Evolutionary conservation across 176 grass and related monocot genomes (phyloP).

Genomic region (Saccharum spontaneum): DNA sequence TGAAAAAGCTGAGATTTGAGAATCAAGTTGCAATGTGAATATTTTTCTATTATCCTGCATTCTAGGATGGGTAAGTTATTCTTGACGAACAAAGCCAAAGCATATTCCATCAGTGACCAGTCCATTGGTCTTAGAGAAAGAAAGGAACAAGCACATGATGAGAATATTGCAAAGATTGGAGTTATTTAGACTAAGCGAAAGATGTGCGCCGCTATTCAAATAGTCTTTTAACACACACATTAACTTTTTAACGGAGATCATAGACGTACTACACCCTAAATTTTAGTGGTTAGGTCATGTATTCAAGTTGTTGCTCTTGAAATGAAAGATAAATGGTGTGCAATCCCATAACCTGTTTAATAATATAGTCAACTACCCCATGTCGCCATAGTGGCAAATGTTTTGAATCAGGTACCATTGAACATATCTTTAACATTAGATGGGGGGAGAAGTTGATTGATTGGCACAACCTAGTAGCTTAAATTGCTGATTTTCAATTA

Average conservation of each 20-base stretch:
- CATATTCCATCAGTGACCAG: neutral
- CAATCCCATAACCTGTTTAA: neutral
- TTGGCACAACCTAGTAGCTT: neutral
- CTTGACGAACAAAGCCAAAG: neutral
- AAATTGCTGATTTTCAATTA: too few relatives aligned
- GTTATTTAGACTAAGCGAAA: neutral
- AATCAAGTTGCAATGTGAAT: neutral
- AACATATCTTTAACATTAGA: neutral
- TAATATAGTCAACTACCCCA: neutral
- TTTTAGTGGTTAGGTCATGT: neutral
- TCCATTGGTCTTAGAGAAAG: neutral
- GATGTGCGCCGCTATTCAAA: neutral
- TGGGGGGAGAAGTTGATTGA: neutral
- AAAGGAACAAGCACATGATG: neutral
- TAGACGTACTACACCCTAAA: neutral
- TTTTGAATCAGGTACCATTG: neutral
- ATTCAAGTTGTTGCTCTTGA: neutral
- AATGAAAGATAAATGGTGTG: neutral
- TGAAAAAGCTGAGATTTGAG: neutral
- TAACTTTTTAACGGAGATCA: neutral
- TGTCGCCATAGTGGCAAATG: neutral
- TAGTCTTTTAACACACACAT: neutral
- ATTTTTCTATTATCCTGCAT: neutral
- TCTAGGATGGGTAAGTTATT: neutral
- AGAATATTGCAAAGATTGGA: neutral